Conservation (phyloP, 176 grass and related monocot genomes). For the Cymbopogon citratus region DNA sequence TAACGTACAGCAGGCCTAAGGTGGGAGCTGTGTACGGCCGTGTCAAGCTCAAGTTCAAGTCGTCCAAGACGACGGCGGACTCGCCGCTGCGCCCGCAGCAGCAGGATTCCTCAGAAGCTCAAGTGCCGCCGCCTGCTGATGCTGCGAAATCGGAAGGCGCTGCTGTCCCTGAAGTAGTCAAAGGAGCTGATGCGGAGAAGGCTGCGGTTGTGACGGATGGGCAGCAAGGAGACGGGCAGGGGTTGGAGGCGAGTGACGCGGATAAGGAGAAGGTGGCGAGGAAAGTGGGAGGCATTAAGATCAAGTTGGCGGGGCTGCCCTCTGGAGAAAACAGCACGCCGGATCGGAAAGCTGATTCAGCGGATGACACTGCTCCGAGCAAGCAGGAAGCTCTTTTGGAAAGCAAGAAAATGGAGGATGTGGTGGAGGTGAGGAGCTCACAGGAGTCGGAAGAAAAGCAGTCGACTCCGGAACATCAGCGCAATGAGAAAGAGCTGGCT, state of each 20-base stretch:
- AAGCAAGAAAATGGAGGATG: slow-evolving; percentile 8
- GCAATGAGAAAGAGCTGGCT: slow-evolving; percentile 53
- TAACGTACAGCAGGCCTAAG: slow-evolving; percentile 26
- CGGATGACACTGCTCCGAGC: slow-evolving; percentile 18
- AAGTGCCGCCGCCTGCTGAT: slow-evolving; percentile 2
- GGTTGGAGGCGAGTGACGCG: slow-evolving; percentile 21
- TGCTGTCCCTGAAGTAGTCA: background rate
- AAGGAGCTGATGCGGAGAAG: slow-evolving; percentile 21
- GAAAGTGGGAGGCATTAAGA: slow-evolving; percentile 54
- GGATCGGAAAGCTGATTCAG: slow-evolving; percentile 18
- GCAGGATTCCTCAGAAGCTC: slow-evolving; percentile 20
- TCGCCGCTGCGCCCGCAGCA: background rate
- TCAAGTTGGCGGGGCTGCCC: slow-evolving; percentile 31
- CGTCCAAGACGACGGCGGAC: slow-evolving; percentile 32
- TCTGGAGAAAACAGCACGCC: slow-evolving; percentile 17
- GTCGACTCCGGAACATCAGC: slow-evolving; percentile 29
- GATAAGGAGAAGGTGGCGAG: slow-evolving; percentile 31
- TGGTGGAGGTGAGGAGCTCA: slow-evolving; percentile 23
- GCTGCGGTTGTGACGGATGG: slow-evolving; percentile 8
- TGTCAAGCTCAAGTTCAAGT: slow-evolving; percentile 67
- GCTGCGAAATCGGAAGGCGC: slow-evolving; percentile 13
- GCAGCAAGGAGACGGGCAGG: slow-evolving; percentile 26
- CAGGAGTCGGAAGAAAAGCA: slow-evolving; percentile 30
- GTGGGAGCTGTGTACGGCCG: slow-evolving; percentile 37
- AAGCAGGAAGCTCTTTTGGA: slow-evolving; percentile 29